Base-by-base conservation (phyloP, 2,329 filamentous ascomycete species). In the Phialemoniopsis sp. region DNA sequence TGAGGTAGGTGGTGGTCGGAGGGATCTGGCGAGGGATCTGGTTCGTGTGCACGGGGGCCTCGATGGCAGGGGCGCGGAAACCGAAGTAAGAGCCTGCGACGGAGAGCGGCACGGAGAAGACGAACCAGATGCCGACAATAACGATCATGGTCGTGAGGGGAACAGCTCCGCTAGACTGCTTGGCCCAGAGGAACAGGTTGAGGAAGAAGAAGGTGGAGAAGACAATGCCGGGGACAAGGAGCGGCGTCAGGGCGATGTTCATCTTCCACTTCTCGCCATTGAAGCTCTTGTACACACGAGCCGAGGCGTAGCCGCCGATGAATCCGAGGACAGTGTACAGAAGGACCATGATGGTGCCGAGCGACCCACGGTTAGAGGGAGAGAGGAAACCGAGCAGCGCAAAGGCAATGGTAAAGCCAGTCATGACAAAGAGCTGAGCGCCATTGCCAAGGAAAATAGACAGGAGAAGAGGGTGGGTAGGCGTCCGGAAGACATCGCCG, bases 21-120 rank as follows among this genome's bases (percentile, higher is more conserved):
- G 93, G 93, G 37, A 98, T 94, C 66, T 98, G 93, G 44, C 93
- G 86, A 1, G 93, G 93, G 48, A 98, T 98, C 67, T 98, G 93
- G 73, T 98, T 98, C 38, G 89, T 95, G 53, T 88, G 87, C 17
- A 95, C 90, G 0, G 93, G 91, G 2, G 89, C 68, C 55, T 89
- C 80, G 38, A 94, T 72, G 12, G 77, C 72, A 32, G 69, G 58
- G 48, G 84, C 78, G 46, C 85, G 88, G 74, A 97, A 97, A 26
- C 89, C 93, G 32, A 97, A 62, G 89, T 90, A 98, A 33, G 89
- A 95, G 38, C 93, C 93, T 8, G 81, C 83, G 44, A 95, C 78
- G 19, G 89, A 95, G 32, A 97, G 76, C 7, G 93, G 93, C 3
- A 97, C 85, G 29, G 89, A 95, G 59, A 98, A 95, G 57, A 96